Evolutionary conservation across 75 land plant species (phyloP).

Genomic region (Larix kaempferi): DNA sequence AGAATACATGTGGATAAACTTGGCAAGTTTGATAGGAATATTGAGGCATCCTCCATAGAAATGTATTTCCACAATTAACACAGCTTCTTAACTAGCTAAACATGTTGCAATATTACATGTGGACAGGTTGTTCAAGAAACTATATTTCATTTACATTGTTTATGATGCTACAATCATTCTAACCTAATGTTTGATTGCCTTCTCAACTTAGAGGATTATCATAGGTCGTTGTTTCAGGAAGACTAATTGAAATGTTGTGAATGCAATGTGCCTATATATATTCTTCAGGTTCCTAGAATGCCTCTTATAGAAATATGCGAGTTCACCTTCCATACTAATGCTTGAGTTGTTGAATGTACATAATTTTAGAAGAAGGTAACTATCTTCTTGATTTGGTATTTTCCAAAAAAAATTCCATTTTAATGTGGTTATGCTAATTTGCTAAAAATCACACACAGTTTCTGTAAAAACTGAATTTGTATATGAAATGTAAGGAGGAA

Average conservation of each 20-base stretch:
- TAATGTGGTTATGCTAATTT: not conserved
- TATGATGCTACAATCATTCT: not conserved
- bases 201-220: not conserved
- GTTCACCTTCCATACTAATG: constrained; percentile 64
- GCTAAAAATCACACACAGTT: constrained; percentile 28
- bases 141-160: constrained; percentile 3
- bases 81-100: too few relatives aligned
- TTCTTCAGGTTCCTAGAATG: constrained; percentile 69
- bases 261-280: constrained; percentile 76
- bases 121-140: constrained; percentile 22
- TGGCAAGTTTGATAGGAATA: too few relatives aligned
- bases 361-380: constrained; percentile 89
- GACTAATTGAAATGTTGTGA: not conserved
- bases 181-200: not conserved
- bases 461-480: constrained; percentile 70
- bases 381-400: not conserved
- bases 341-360: constrained; percentile 72
- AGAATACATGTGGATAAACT: constrained; percentile 91
- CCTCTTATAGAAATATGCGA: constrained; percentile 85
- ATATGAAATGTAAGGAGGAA: constrained; percentile 85
- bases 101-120: too few relatives aligned
- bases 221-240: not conserved
- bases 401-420: too few relatives aligned
- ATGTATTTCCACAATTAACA: too few relatives aligned
- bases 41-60: too few relatives aligned